Conservation (phyloP, 1,284 basidiomycete genomes). For the Ustilago lituana region DNA sequence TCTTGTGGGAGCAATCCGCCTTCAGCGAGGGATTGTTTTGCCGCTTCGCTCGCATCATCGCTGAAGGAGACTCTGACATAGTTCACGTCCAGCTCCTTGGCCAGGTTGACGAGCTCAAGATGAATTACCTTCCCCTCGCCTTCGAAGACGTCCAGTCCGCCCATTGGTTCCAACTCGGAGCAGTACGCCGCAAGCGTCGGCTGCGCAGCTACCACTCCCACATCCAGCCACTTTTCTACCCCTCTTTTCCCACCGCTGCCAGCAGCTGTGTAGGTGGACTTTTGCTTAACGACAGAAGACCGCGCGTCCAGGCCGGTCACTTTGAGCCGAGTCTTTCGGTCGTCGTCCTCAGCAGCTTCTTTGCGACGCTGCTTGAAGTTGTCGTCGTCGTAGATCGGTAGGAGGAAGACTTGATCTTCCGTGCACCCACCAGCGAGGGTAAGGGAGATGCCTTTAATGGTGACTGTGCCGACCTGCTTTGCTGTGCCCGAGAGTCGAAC, state of each 20-base stretch:
- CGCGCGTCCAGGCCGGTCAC: constrained; percentile 77
- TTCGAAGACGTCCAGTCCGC: constrained; percentile 90
- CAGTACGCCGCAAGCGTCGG: constrained; percentile 84
- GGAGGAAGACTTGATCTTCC: constrained; percentile 75
- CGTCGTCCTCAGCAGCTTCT: constrained; percentile 72
- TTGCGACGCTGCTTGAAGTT: constrained; percentile 76
- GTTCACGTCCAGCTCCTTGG: constrained; percentile 77
- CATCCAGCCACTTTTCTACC: constrained; percentile 71
- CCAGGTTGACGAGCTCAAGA: constrained; percentile 84
- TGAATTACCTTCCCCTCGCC: constrained; percentile 87
- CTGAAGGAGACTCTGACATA: constrained; percentile 85
- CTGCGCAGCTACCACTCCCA: constrained; percentile 82
- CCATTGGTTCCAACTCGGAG: constrained; percentile 82
- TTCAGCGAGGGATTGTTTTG: constrained; percentile 79
- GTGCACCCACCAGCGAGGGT: constrained; percentile 78
- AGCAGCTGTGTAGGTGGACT: neutral
- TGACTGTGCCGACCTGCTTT: constrained; percentile 75
- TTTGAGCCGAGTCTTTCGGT: constrained; percentile 76
- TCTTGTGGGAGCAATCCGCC: constrained; percentile 80
- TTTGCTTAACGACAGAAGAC: constrained; percentile 36
- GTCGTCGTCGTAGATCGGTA: constrained; percentile 78
- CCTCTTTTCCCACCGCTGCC: neutral
- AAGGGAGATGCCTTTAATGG: constrained; percentile 80
- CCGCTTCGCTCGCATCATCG: constrained; percentile 82
- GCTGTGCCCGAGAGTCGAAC: constrained; percentile 79